Percentiles rank a stretch among this genome's conserved stretches.
Evolutionary conservation across 495 filamentous ascomycete genomes (phyloP).

Genomic region (Podospora pseudopauciseta): DNA sequence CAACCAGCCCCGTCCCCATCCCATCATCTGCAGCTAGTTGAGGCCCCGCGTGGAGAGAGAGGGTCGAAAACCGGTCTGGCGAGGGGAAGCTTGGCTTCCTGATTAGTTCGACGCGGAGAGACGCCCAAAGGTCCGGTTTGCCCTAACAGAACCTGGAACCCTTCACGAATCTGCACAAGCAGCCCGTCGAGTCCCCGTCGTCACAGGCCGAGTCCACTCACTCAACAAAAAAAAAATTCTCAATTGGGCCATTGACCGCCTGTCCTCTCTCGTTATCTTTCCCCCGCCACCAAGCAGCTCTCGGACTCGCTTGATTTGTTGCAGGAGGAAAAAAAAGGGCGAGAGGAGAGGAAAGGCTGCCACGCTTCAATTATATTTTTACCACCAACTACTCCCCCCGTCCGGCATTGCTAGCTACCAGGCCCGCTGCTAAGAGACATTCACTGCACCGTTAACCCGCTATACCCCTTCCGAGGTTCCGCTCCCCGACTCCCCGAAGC

Average conservation of each 20-base stretch:
- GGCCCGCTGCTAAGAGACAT: background rate
- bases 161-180: background rate
- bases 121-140: background rate
- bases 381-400: background rate
- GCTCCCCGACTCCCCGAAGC: background rate
- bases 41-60: constrained; percentile 6
- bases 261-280: background rate
- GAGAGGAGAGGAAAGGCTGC: background rate
- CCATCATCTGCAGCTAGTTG: constrained; percentile 1
- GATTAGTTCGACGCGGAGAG: background rate
- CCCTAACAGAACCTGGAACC: background rate
- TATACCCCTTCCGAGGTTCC: background rate
- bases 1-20: background rate
- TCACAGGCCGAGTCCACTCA: background rate
- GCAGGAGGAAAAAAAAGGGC: background rate
- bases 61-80: constrained; percentile 1
- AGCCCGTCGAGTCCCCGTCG: background rate
- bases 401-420: background rate
- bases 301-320: background rate
- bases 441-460: background rate
- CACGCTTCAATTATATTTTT: background rate
- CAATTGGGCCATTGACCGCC: background rate
- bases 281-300: background rate
- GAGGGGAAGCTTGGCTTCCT: background rate
- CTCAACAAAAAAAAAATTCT: background rate